A percentile compares a stretch with the other conserved stretches of the same genome.
Evolutionary conservation across 2,329 filamentous ascomycete species (phyloP).

Genomic region (Acrocalymma vagum): DNA sequence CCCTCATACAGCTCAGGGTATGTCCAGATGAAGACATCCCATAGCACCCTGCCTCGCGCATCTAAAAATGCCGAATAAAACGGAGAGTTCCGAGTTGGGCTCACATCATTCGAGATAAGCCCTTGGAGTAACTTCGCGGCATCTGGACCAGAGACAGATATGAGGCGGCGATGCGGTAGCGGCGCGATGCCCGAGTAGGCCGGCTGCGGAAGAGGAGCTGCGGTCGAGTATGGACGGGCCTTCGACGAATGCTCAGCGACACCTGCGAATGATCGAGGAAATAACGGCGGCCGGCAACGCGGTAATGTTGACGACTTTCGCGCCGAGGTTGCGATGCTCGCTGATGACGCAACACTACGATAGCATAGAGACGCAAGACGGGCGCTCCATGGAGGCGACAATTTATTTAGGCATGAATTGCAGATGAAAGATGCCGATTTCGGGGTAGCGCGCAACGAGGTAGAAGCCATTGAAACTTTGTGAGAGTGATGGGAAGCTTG

Average conservation of each 20-base stretch:
- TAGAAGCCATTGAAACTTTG: slow-evolving; percentile 19
- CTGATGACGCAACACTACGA: slow-evolving; percentile 18
- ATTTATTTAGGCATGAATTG: slow-evolving; percentile 23
- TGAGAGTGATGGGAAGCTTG: slow-evolving; percentile 1
- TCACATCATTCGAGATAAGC: slow-evolving; percentile 78
- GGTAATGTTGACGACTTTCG: slow-evolving; percentile 39
- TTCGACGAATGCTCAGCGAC: too few species aligned
- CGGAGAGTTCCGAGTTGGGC: slow-evolving; percentile 51
- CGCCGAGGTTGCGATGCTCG: background rate
- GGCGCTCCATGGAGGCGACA: slow-evolving; percentile 8
- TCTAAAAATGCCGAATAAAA: slow-evolving; percentile 85
- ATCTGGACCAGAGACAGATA: slow-evolving; percentile 81
- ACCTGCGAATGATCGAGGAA: background rate
- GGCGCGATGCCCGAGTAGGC: slow-evolving; percentile 58
- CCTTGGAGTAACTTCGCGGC: slow-evolving; percentile 88
- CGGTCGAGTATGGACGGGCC: slow-evolving; percentile 13
- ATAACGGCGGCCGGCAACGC: background rate
- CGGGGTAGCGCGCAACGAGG: slow-evolving; percentile 3
- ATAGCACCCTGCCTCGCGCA: slow-evolving; percentile 79
- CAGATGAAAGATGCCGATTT: slow-evolving; percentile 24
- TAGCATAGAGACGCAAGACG: slow-evolving; percentile 11
- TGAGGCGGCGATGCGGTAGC: slow-evolving; percentile 78
- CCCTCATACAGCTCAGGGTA: slow-evolving; percentile 29
- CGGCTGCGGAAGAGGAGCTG: slow-evolving; percentile 25
- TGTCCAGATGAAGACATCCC: slow-evolving; percentile 88